Percentiles rank a stretch among this genome's conserved stretches.
Conservation (phyloP, 331 rosid species). For the Spiraea crenata region DNA sequence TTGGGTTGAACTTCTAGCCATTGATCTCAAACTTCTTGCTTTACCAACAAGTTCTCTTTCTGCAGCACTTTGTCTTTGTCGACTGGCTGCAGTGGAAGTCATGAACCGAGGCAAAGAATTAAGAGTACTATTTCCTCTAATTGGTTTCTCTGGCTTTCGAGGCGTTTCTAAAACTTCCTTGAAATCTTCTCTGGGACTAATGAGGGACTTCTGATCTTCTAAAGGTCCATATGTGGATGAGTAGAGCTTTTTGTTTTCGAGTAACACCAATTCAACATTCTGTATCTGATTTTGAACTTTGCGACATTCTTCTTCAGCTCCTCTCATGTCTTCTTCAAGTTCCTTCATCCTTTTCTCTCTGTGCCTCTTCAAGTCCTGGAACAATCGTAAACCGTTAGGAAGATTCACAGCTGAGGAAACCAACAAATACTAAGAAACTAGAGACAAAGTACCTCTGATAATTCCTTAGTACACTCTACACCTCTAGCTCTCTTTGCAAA, state of each 20-base stretch:
- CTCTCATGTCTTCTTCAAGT: slow-evolving; percentile 68
- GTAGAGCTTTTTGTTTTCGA: slow-evolving; percentile 45
- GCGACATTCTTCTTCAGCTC: slow-evolving; percentile 56
- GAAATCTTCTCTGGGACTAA: slow-evolving; percentile 37
- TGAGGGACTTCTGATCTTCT: slow-evolving; percentile 38
- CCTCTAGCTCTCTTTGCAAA: slow-evolving; percentile 89
- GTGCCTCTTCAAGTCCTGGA: slow-evolving; percentile 75
- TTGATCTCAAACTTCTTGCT: slow-evolving; percentile 45
- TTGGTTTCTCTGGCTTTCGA: slow-evolving; percentile 38
- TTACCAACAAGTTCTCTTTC: slow-evolving; percentile 46
- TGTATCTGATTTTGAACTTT: slow-evolving; percentile 50
- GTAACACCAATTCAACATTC: slow-evolving; percentile 47
- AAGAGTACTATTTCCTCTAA: slow-evolving; percentile 25
- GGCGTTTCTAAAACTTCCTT: slow-evolving; percentile 48
- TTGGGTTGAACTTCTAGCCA: slow-evolving; percentile 58
- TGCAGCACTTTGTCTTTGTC: slow-evolving; percentile 62
- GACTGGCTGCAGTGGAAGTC: slow-evolving; percentile 92
- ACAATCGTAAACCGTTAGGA: neutral
- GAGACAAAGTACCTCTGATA: slow-evolving; percentile 47
- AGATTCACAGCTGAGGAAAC: neutral
- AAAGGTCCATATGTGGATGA: slow-evolving; percentile 25
- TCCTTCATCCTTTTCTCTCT: slow-evolving; percentile 57
- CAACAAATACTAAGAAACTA: slow-evolving; percentile 14
- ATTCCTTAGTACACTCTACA: slow-evolving; percentile 61
- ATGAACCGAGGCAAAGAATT: slow-evolving; percentile 84